phyloP scores from a whole-genome alignment of 2,329 filamentous ascomycete species.

The Phoma sp. region DNA sequence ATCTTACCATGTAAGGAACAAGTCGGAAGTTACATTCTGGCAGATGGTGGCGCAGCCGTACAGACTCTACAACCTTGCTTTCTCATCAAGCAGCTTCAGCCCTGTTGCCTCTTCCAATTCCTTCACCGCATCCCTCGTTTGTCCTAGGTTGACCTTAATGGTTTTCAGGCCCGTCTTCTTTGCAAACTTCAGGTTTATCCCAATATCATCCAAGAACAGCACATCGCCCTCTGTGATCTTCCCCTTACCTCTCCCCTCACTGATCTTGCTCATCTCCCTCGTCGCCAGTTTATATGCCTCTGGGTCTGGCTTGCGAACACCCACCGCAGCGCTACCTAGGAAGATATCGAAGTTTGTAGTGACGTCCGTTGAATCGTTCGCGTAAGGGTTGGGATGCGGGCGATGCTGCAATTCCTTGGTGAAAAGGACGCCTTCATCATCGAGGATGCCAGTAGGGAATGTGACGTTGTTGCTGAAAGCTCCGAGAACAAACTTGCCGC shows the following conservation, averaged over 20 bases:
- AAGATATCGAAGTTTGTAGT: slow-evolving; percentile 81
- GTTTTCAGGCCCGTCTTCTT: slow-evolving; percentile 77
- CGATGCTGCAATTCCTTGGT: slow-evolving; percentile 43
- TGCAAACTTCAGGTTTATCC: slow-evolving; percentile 85
- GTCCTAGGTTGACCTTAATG: slow-evolving; percentile 82
- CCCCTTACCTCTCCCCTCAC: slow-evolving; percentile 59
- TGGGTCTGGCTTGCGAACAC: slow-evolving; percentile 84
- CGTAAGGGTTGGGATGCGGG: slow-evolving; percentile 27
- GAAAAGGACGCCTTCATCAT: slow-evolving; percentile 58
- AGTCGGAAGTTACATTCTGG: too few relatives aligned
- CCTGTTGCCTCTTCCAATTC: slow-evolving; percentile 79
- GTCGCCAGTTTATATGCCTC: slow-evolving; percentile 80
- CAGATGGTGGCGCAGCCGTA: too few relatives aligned
- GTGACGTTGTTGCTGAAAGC: slow-evolving; percentile 90
- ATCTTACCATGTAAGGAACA: too few relatives aligned
- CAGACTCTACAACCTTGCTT: slow-evolving; percentile 30
- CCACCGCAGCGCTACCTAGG: slow-evolving; percentile 83
- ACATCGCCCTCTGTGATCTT: slow-evolving; percentile 70
- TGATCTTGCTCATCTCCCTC: slow-evolving; percentile 67
- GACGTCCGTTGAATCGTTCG: slow-evolving; percentile 56
- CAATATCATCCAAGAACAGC: slow-evolving; percentile 92
- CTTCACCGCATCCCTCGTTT: slow-evolving; percentile 78
- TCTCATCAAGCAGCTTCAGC: slow-evolving; percentile 62
- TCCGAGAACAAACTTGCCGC: slow-evolving; percentile 59
- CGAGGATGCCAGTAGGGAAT: slow-evolving; percentile 76